Evolutionary conservation across 345 rosid species (phyloP), one percentile per base, ranked within the genome.

Genomic region (Brassica incana): DNA sequence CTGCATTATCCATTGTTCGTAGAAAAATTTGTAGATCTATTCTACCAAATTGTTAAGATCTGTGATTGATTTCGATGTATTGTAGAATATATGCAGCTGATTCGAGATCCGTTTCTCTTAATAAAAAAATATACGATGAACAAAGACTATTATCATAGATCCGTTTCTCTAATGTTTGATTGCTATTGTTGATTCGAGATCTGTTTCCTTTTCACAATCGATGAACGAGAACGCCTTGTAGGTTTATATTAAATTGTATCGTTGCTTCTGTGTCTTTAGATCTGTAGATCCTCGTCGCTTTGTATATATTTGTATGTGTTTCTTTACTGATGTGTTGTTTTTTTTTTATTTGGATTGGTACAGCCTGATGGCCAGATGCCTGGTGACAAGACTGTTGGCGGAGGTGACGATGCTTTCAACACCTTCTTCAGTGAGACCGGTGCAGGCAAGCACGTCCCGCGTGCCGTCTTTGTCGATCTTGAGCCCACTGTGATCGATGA

Each of bases 361-460:
- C 88, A 90, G 92, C 90, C 92, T 83, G 95, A 88, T 87, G 95
- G 95, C 8, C 92, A 90, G 79, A 90, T 90, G 95, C 91, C 95
- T 0, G 66, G 86, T 83, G 95, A 90, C 82, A 89, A 85, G 78
- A 89, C 91, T 9, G 88, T 88, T 36, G 93, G 95, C 0, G 93
- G 91, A 83, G 93, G 93, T 35, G 91, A 89, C 33, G 93, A 90
- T 85, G 95, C 93, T 23, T 90, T 89, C 85, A 90, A 88, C 87
- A 88, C 94, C 86, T 90, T 90, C 84, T 90, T 90, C 87, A 90
- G 94, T 48, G 92, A 89, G 27, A 90, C 92, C 38, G 95, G 91
- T 81, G 90, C 95, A 0, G 95, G 95, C 8, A 90, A 90, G 87
- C 95, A 89, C 43, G 95, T 89, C n/a, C 92, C 95, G 5, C 90